Conservation (phyloP, 495 filamentous ascomycete genomes). For the Xylaria intraflava region DNA sequence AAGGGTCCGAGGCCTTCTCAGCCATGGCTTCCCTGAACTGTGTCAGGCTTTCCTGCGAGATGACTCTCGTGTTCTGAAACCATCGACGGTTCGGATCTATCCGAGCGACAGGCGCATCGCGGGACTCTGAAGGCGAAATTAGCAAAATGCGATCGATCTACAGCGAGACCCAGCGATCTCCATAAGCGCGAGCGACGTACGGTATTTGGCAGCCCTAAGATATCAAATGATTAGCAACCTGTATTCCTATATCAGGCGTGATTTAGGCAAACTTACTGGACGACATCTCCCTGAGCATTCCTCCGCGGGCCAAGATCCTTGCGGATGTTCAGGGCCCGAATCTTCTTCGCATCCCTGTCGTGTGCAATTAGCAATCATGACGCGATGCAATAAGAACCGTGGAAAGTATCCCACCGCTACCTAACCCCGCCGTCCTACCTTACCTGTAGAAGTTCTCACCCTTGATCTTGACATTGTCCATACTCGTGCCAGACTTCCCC, state of each 20-base stretch:
- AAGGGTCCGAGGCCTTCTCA: slow-evolving; percentile 82
- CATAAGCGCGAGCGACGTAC: not conserved
- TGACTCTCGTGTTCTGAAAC: slow-evolving; percentile 55
- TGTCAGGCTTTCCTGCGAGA: slow-evolving; percentile 54
- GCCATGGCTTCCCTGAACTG: slow-evolving; percentile 88
- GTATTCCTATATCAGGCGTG: too few species aligned
- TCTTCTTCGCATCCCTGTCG: slow-evolving; percentile 68
- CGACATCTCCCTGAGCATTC: slow-evolving; percentile 67
- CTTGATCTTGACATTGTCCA: slow-evolving; percentile 84
- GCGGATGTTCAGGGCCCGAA: slow-evolving; percentile 77
- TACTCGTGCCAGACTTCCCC: slow-evolving; percentile 66
- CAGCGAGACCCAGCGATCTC: not conserved
- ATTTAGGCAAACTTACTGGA: slow-evolving; percentile 34
- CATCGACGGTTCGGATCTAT: slow-evolving; percentile 90
- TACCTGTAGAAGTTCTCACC: slow-evolving; percentile 93
- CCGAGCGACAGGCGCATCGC: slow-evolving; percentile 68
- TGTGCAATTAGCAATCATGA: slow-evolving; percentile 14
- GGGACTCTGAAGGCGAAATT: slow-evolving; percentile 42
- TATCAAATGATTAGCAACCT: not conserved
- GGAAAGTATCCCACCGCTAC: not conserved
- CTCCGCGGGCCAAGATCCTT: slow-evolving; percentile 71
- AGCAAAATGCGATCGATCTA: not conserved
- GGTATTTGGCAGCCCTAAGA: slow-evolving; percentile 65
- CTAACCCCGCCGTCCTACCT: not conserved
- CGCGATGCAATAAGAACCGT: too few species aligned